phyloP scores from a whole-genome alignment of 805 yeast genomes.

The Priceomyces melissophilus region DNA sequence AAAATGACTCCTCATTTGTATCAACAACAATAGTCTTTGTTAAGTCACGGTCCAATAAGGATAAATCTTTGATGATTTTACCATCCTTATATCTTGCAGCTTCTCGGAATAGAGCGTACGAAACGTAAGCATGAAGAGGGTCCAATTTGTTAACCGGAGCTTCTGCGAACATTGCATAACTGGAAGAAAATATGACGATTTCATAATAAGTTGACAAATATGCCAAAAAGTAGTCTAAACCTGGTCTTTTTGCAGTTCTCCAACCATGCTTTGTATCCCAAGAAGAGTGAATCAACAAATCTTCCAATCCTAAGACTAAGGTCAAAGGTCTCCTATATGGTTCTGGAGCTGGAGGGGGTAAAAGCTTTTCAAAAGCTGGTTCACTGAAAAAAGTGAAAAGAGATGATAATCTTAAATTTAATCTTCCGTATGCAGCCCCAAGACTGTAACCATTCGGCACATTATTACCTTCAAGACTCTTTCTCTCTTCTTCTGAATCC shows the following conservation, averaged over 20 bases:
- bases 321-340: constrained; percentile 92
- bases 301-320: constrained; percentile 84
- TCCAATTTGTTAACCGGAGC: constrained; percentile 83
- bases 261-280: constrained; percentile 94
- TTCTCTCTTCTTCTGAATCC: constrained; percentile 70
- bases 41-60: constrained; percentile 86
- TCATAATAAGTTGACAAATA: constrained; percentile 95
- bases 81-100: constrained; percentile 90
- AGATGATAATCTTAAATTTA: constrained; percentile 66
- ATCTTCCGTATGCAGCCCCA: constrained; percentile 61
- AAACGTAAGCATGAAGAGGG: constrained; percentile 85
- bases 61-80: constrained; percentile 81
- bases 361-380: constrained; percentile 87
- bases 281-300: constrained; percentile 81
- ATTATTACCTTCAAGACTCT: constrained; percentile 46
- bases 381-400: constrained; percentile 83
- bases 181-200: constrained; percentile 84
- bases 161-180: constrained; percentile 82
- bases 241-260: constrained; percentile 99
- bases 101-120: constrained; percentile 85
- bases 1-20: constrained; percentile 64
- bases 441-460: constrained; percentile 69
- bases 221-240: constrained; percentile 92
- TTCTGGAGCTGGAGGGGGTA: constrained; percentile 90
- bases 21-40: constrained; percentile 79